Evolutionary conservation across 371 early-diverging fungal genomes (phyloP), one percentile per base, ranked within the genome.

Genomic region (Rhizopus arrhizus): DNA sequence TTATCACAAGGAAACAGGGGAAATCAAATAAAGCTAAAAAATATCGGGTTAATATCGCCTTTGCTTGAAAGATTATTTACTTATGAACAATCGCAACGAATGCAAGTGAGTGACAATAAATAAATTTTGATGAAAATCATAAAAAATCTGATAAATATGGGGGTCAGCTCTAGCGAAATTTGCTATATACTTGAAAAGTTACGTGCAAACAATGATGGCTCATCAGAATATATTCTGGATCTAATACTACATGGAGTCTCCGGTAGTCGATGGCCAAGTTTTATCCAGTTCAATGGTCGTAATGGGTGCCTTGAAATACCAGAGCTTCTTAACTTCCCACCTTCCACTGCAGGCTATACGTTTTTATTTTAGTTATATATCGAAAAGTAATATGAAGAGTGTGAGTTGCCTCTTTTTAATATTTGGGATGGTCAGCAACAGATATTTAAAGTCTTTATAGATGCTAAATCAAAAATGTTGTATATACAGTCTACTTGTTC

Each of bases 351-450:
- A 11, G 89, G 88, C 7, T 89, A 90, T 58, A 88, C 88, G 0
- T 68, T 89, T 29, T 56, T 87, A 59, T 59, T 69, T 11, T 91
- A 91, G 92, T 61, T 89, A 12, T 83, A 85, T 43, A 81, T 91
- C 31, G 86, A 89, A 64, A 65, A 72, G 9, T 77, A 84, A 49
- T 87, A 88, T 51, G 70, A 76, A 1, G 43, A 58, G 3, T 61
- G 69, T 0, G 70, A 78, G 1, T 61, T 86, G 40, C 70, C 74
- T 16, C 58, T 89, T 2, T 61, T 89, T 5, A 72, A 76, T 34
- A 62, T 88, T 7, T 71, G 79, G 43, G 88, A 89, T 61, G 75
- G 73, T 11, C 72, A 82, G 32, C 68, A 79, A 16, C 61, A 70
- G 4, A 60, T 84, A 1, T 78, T 79, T 13, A 56, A 49, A 38